Evolutionary conservation across 306 rosid genomes (phyloP), one percentile per base, ranked within the genome.

Genomic region (Rosa chinensis): DNA sequence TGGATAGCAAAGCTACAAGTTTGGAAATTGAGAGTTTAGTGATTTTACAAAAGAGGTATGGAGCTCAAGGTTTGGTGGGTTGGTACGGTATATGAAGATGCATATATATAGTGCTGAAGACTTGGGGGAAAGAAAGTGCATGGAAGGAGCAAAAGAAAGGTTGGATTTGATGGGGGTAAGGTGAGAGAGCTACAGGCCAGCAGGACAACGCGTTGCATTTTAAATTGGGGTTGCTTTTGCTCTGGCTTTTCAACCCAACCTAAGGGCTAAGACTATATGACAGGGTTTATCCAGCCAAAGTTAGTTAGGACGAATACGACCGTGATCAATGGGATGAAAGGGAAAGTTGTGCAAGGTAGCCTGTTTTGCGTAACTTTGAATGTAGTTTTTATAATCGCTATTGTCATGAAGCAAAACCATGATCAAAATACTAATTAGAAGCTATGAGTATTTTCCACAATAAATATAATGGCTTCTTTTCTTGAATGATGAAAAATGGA

Each of bases 161-260:
- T 50, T 16, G 63, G 56, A 72, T 6, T 12, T 49, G 77, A 52
- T 11, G 49, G 47, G 48, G 18, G 72, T 66, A 18, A 18, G 35
- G 56, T 47, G 58, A 14, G 56, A 47, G 58, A 23, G 75, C 7
- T 48, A 12, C 0, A 25, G n/a, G 75, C 75, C 75, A 71, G 75
- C 58, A 10, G 56, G 39, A 25, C 18, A 71, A 71, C 75, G 58
- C 40, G 58, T 23, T 70, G n/a, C 58, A 47, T n/a, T 70, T 70
- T 70, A 70, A 47, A n/a, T 44, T 10, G 8, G 39, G 39, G 20
- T 4, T 45, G 49, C 55, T 43, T 23, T 82, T 2, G 88, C 81
- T 88, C 85, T 88, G 40, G 87, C 87, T 44, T 44, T 70, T 70
- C 74, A n/a, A 4, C 20, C 55, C 45, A 70, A 44, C 12, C 56